Evolutionary conservation across 192 early-diverging fungal species (phyloP).

Genomic region (Umbelopsis isabellina): DNA sequence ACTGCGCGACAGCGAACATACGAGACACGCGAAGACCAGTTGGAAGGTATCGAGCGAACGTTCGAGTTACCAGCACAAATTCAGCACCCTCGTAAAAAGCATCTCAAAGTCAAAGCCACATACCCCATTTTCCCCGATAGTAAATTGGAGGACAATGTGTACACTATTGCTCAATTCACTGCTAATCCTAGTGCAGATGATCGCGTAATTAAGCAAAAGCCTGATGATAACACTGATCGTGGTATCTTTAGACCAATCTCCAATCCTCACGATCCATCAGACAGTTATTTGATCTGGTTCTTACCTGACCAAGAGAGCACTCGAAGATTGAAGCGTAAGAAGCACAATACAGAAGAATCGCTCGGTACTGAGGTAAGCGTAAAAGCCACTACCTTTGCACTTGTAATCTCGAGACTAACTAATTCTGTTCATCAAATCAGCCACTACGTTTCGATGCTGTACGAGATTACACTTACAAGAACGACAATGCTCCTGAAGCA

Average conservation of each 20-base stretch:
- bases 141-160: constrained; percentile 51
- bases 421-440: background rate
- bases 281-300: constrained; percentile 41
- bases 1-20: constrained; percentile 37
- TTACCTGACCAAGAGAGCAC: constrained; percentile 37
- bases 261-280: constrained; percentile 34
- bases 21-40: constrained; percentile 45
- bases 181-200: constrained; percentile 48
- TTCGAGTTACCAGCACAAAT: constrained; percentile 42
- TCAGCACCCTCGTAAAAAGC: constrained; percentile 52
- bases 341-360: constrained; percentile 15
- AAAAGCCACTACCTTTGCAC: background rate
- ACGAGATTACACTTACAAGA: constrained; percentile 40
- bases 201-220: constrained; percentile 17
- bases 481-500: constrained; percentile 26
- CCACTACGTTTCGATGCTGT: constrained; percentile 35
- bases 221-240: constrained; percentile 31
- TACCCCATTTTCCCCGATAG: constrained; percentile 60
- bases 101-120: constrained; percentile 49
- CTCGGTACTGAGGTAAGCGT: constrained; percentile 24
- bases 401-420: background rate
- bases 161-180: constrained; percentile 54
- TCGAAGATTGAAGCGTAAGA: constrained; percentile 26
- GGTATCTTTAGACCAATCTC: constrained; percentile 41
- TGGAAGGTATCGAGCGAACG: constrained; percentile 50